Percentiles rank a stretch among this genome's conserved stretches.
phyloP scores from a whole-genome alignment of 345 rosid genomes.

The Syzygium oleosum region DNA sequence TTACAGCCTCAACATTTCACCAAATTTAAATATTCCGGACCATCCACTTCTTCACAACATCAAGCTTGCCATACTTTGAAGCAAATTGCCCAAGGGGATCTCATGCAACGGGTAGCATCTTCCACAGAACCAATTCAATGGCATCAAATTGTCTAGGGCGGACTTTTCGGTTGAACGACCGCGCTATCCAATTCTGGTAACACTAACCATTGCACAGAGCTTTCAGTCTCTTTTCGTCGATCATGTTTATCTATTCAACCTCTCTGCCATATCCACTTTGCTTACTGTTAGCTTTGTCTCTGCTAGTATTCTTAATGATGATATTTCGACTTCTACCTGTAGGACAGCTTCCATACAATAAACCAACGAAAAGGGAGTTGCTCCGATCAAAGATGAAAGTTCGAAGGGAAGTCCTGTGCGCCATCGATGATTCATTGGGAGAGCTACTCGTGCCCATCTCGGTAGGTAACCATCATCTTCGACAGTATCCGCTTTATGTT shows the following conservation, averaged over 20 bases:
- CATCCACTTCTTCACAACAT: neutral
- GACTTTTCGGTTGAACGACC: neutral
- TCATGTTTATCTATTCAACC: neutral
- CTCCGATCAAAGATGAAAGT: neutral
- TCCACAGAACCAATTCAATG: neutral
- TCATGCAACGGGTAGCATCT: neutral
- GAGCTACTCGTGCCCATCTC: neutral
- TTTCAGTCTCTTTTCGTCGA: neutral
- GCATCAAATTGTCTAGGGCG: neutral
- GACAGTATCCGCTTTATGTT: neutral
- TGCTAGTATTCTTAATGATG: neutral
- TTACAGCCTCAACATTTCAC: neutral
- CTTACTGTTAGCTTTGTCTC: neutral
- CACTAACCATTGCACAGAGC: neutral
- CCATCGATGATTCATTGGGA: neutral
- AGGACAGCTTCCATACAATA: neutral
- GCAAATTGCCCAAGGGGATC: neutral
- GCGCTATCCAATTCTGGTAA: neutral
- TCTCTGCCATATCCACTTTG: neutral
- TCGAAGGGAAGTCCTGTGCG: neutral
- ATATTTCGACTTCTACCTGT: neutral
- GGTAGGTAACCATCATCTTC: neutral
- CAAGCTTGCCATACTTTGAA: neutral
- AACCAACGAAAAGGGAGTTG: no score
- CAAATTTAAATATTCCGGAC: neutral